Evolutionary conservation across 805 yeast genomes (phyloP).

Genomic region (Blastobotrys chiropterorum): DNA sequence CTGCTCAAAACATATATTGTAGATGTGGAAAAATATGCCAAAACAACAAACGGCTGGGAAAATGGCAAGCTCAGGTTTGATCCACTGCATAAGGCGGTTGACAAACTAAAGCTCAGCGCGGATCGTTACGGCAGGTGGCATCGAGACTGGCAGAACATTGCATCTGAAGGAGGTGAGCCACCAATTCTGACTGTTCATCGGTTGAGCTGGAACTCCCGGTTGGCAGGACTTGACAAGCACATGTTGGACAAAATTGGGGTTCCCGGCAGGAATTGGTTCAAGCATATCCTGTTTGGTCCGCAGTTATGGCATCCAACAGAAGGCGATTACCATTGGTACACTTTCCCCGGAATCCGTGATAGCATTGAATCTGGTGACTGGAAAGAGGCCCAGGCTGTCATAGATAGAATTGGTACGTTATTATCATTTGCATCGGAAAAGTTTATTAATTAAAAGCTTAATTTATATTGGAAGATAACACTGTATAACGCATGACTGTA

Average conservation of each 20-base stretch:
- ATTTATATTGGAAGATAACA: background rate
- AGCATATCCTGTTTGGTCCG: constrained; percentile 65
- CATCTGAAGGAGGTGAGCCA: constrained; percentile 52
- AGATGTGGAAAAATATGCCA: constrained; percentile 38
- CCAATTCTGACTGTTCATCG: constrained; percentile 63
- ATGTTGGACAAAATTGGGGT: constrained; percentile 44
- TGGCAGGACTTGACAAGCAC: constrained; percentile 48
- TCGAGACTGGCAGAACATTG: constrained; percentile 57
- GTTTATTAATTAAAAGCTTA: constrained; percentile 5
- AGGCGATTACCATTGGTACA: constrained; percentile 45
- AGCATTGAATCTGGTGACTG: constrained; percentile 46
- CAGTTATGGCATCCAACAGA: constrained; percentile 50
- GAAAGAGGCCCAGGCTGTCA: constrained; percentile 42
- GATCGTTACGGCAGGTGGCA: constrained; percentile 49
- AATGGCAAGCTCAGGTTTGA: constrained; percentile 27
- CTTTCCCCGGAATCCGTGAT: constrained; percentile 76
- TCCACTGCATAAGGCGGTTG: constrained; percentile 27
- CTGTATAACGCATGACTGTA: background rate
- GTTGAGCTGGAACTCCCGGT: constrained; percentile 73
- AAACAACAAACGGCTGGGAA: constrained; percentile 8
- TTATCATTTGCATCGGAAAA: constrained; percentile 16
- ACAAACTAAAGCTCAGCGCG: constrained; percentile 40
- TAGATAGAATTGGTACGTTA: constrained; percentile 14
- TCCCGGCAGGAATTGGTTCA: constrained; percentile 54
- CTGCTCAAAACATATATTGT: constrained; percentile 39